Evolutionary conservation across 2,329 filamentous ascomycete species (phyloP).

Genomic region (Zymoseptoria crescenta): DNA sequence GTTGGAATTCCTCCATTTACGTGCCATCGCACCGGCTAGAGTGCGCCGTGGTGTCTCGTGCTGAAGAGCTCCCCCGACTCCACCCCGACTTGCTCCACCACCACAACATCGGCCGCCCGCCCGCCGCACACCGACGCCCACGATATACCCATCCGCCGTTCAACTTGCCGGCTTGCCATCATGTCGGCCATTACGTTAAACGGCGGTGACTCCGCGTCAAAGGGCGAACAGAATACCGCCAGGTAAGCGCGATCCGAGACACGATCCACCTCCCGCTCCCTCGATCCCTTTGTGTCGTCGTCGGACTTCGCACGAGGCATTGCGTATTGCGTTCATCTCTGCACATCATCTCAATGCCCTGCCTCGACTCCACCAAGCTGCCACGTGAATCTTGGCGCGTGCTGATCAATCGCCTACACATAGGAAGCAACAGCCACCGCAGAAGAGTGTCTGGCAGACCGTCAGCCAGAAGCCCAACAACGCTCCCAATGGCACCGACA

Average conservation of each 20-base stretch:
- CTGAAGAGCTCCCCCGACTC: no score
- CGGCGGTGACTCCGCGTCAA: slow-evolving; percentile 18
- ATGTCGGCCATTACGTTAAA: slow-evolving; percentile 27
- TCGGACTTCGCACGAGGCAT: background rate
- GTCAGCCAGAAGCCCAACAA: slow-evolving; percentile 51
- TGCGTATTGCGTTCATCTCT: slow-evolving; percentile 1
- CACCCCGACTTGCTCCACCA: slow-evolving; percentile 1
- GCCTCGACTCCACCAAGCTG: background rate
- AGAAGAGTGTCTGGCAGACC: slow-evolving; percentile 50
- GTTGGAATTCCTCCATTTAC: no score
- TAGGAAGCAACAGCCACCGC: slow-evolving; percentile 38
- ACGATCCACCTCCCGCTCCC: background rate
- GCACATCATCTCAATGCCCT: background rate
- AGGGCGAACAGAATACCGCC: slow-evolving; percentile 41
- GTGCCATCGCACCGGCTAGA: no score
- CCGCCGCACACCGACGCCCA: background rate
- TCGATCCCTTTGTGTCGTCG: slow-evolving; percentile 24
- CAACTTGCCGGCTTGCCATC: slow-evolving; percentile 6
- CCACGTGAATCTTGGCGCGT: background rate
- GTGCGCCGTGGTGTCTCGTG: no score
- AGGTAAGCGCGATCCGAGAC: background rate
- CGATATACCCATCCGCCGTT: slow-evolving; percentile 10
- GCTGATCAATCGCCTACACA: slow-evolving; percentile 20
- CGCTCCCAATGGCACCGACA: slow-evolving; percentile 48
- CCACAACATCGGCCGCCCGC: background rate